A percentile compares a stretch with the other conserved stretches of the same genome.
phyloP scores from a whole-genome alignment of 371 early-diverging fungal genomes.

The Fennellomyces sp. region DNA sequence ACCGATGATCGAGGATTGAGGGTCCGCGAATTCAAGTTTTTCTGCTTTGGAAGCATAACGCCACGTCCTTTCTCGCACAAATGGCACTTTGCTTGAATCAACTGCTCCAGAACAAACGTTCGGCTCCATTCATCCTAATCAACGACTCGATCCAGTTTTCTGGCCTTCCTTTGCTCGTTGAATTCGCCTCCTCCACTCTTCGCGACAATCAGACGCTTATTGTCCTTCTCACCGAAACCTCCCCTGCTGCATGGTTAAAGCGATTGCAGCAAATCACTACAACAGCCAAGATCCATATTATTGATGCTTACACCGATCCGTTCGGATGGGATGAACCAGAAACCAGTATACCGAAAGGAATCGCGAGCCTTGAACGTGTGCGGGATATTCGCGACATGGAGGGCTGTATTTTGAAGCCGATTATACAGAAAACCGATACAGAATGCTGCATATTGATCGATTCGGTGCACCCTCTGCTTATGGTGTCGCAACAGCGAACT shows the following conservation, averaged over 20 bases:
- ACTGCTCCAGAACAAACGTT: conserved; percentile 36
- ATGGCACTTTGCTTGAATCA: conserved; percentile 38
- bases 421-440: conserved; percentile 17
- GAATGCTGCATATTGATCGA: conserved; percentile 36
- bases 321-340: conserved; percentile 30
- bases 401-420: conserved; percentile 19
- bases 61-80: background rate
- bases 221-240: conserved; percentile 39
- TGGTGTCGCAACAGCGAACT: conserved; percentile 32
- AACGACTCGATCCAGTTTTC: conserved; percentile 34
- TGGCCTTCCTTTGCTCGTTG: conserved; percentile 25
- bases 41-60: background rate
- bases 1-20: no score
- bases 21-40: no score
- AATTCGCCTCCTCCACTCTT: conserved; percentile 29
- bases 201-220: conserved; percentile 26
- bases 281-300: conserved; percentile 15
- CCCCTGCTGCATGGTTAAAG: conserved; percentile 31
- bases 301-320: conserved; percentile 44
- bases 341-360: background rate
- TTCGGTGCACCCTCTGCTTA: conserved; percentile 30
- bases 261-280: conserved; percentile 8
- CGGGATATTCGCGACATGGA: conserved; percentile 24
- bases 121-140: conserved; percentile 30
- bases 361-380: background rate